Evolutionary conservation across 1,139 yeast genomes (phyloP).

Genomic region (Eremothecium gossypii): DNA sequence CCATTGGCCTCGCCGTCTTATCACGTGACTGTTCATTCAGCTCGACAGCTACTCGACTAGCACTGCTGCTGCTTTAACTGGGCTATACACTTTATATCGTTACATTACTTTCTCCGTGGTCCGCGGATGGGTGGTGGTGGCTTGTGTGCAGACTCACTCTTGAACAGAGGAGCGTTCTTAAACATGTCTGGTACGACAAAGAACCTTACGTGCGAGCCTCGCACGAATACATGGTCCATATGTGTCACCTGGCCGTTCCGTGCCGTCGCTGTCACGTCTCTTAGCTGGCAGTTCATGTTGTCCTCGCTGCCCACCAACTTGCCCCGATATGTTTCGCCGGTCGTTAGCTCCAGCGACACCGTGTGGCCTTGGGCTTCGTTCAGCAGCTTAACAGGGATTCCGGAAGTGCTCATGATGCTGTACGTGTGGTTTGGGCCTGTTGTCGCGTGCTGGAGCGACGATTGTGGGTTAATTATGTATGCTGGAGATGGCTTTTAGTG

Average conservation of each 20-base stretch:
- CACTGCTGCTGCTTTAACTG: too few relatives aligned
- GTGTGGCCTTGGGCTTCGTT: slow-evolving; percentile 88
- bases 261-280: slow-evolving; percentile 74
- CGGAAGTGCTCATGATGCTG: slow-evolving; percentile 31
- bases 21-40: too few relatives aligned
- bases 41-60: too few relatives aligned
- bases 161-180: slow-evolving; percentile 78
- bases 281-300: slow-evolving; percentile 84
- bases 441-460: too few relatives aligned
- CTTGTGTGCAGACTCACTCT: slow-evolving; percentile 49
- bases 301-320: slow-evolving; percentile 72
- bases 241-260: slow-evolving; percentile 67
- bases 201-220: slow-evolving; percentile 86
- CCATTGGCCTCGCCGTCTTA: too few relatives aligned
- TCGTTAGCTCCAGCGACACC: slow-evolving; percentile 70
- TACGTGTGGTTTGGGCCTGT: background rate
- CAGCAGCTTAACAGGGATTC: slow-evolving; percentile 78
- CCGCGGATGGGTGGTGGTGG: slow-evolving; percentile 68
- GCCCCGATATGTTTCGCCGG: slow-evolving; percentile 85
- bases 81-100: too few relatives aligned
- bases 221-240: slow-evolving; percentile 76
- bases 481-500: too few relatives aligned
- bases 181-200: slow-evolving; percentile 83
- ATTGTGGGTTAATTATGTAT: too few relatives aligned
- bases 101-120: slow-evolving; percentile 35